Base-by-base conservation (phyloP, 2,329 filamentous ascomycete genomes). In the Talaromyces marneffei region DNA sequence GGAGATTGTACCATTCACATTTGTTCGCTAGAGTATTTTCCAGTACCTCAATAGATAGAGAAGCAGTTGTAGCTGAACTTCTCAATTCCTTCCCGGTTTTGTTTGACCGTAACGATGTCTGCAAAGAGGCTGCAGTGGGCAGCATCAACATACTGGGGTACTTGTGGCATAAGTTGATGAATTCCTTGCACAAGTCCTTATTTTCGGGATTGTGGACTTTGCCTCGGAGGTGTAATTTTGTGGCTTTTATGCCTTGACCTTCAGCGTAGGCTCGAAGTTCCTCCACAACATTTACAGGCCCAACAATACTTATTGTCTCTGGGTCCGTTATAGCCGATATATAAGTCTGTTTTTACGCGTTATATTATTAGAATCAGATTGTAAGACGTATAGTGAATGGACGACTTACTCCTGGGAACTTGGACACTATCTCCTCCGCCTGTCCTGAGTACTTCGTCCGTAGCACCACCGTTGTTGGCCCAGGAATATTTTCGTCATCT, bases 141-240 rank as follows among this genome's bases (percentile, higher is more conserved):
- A 60, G 52, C n/a, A 60, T 39, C 5, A 60, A 37, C 0, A 56
- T 5, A 23, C 56, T 52, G 0, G 40, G 23, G 9, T 56, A 37
- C 31, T 39, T 48, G 8, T 60, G 31, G 31, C 59, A 60, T 2
- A 60, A 18, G 8, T 16, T 27, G 18, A 6, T 50, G n/a, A 60
- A 20, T 5, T 60, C 59, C 20, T 56, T 42, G 23, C 59, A 60
- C n/a, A 60, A 27, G 5, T 31, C 18, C 9, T 35, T 52, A 10
- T 60, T 60, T 40, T 60, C 59, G 18, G 59, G 59, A 23, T 60
- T 60, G 52, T 60, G 59, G 10, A 60, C 53, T 37, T 60, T 60
- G 23, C 59, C 59, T 25, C 59, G 50, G 4, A 60, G 40, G 16
- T 60, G 59, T n/a, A 60, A 18, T 16, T 60, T 60, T 3, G 59